Percentiles rank a stretch among this genome's conserved stretches.
phyloP scores from a whole-genome alignment of 768 basidiomycete species.

The Cubamyces sp. region DNA sequence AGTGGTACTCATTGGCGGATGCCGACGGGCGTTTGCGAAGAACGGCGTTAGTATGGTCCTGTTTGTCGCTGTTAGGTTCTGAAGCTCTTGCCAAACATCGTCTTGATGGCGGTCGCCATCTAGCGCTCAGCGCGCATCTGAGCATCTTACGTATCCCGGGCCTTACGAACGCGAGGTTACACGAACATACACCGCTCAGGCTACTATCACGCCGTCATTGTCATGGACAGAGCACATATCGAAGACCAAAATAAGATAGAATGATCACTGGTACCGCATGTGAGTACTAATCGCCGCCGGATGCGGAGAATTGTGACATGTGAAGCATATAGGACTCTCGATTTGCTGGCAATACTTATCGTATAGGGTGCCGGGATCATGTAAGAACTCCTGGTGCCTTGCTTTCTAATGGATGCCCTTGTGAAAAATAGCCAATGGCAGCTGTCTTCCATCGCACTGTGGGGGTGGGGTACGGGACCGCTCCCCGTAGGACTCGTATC shows the following conservation, averaged over 20 bases:
- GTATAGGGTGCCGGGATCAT: too few relatives aligned
- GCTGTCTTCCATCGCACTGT: neutral
- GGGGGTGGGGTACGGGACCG: constrained; percentile 23
- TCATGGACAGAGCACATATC: too few relatives aligned
- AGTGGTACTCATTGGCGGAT: too few relatives aligned
- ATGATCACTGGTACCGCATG: too few relatives aligned
- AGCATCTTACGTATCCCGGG: too few relatives aligned
- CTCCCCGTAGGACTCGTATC: constrained; percentile 6
- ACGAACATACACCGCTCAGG: too few relatives aligned
- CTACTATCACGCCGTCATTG: too few relatives aligned
- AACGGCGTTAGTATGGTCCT: neutral
- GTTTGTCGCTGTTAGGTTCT: constrained; percentile 25
- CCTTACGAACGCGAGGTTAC: too few relatives aligned
- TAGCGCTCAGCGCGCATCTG: too few relatives aligned
- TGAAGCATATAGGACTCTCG: neutral
- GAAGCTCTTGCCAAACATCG: constrained; percentile 21
- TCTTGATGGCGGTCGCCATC: neutral
- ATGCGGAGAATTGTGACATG: neutral
- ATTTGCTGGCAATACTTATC: neutral
- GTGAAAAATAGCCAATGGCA: neutral
- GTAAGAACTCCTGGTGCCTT: neutral
- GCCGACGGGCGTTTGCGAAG: neutral
- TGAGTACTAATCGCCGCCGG: neutral
- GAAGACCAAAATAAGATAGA: too few relatives aligned
- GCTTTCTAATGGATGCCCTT: neutral